These are phyloP conservation scores for Talaromyces adpressus DNA, from an alignment of 495 filamentous ascomycete species.

Conservation along the genomic window DNA sequence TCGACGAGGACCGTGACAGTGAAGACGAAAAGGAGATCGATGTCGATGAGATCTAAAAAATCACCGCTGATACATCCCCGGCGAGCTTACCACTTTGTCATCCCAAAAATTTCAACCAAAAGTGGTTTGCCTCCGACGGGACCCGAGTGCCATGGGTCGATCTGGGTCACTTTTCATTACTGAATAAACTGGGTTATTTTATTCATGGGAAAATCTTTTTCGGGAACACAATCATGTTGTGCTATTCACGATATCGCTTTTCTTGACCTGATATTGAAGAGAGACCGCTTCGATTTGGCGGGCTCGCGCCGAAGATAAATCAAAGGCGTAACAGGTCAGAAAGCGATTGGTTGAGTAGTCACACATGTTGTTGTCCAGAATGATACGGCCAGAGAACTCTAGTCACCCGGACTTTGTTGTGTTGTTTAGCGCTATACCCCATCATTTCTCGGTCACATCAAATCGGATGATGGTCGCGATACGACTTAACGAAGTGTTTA, in stretches of 20 bases:
- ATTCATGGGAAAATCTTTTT: neutral
- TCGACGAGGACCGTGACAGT: constrained; percentile 50
- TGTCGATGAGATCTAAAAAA: constrained; percentile 51
- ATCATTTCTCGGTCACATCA: constrained; percentile 3
- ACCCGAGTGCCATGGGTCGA: constrained; percentile 3
- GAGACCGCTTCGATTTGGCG: neutral
- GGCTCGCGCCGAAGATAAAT: neutral
- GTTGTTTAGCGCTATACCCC: neutral
- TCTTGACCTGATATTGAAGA: constrained; percentile 4
- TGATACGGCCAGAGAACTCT: neutral
- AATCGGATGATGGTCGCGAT: neutral
- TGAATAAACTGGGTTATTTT: neutral
- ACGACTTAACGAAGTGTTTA: neutral
- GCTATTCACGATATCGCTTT: constrained; percentile 3
- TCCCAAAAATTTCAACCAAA: neutral
- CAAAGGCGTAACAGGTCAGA: neutral
- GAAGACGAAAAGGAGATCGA: constrained; percentile 53
- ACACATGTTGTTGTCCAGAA: neutral
- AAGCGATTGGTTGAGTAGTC: neutral
- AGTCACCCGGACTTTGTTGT: neutral
- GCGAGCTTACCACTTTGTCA: constrained; percentile 3
- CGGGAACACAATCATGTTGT: neutral
- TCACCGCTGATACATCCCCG: constrained; percentile 12
- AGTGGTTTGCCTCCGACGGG: neutral
- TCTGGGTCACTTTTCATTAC: constrained; percentile 5